These are phyloP conservation scores for Plantago ovata DNA, from an alignment of 257 asterid species.

Conservation along the genomic window DNA sequence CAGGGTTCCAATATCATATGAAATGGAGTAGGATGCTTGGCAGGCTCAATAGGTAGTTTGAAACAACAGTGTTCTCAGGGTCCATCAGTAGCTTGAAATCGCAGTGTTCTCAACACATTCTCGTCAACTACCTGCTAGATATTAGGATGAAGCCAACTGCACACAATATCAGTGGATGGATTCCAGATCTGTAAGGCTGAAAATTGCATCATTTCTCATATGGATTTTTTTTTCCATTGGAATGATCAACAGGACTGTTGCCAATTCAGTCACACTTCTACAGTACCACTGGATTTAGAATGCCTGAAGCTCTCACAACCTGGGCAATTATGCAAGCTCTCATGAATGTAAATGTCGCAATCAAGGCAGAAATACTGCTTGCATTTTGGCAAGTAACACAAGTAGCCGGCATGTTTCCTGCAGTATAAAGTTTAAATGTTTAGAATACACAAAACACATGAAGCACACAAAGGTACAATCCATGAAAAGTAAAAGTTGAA, in stretches of 20 bases:
- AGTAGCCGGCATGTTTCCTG: constrained; percentile 67
- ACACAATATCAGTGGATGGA: no score
- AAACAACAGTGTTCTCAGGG: no score
- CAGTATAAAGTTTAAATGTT: constrained; percentile 10
- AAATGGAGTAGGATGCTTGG: no score
- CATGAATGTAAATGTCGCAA: constrained; percentile 93
- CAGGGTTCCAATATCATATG: no score
- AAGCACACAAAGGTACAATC: no score
- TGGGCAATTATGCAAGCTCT: constrained; percentile 96
- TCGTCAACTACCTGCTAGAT: no score
- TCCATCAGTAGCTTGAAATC: no score
- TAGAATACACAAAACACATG: no score
- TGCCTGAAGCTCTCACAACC: constrained; percentile 88
- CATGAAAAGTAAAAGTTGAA: no score
- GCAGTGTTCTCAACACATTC: no score
- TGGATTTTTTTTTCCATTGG: constrained; percentile 7
- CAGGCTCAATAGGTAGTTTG: no score
- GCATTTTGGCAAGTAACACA: constrained; percentile 88
- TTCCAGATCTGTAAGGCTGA: no score
- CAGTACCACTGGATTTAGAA: constrained; percentile 28
- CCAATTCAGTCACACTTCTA: constrained; percentile 28
- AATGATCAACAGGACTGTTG: not conserved
- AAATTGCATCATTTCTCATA: not conserved
- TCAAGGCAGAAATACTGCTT: constrained; percentile 81
- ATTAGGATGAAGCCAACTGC: not conserved